Base-by-base conservation (phyloP, 805 yeast species). In the Saccharomycopsis lassenensis region DNA sequence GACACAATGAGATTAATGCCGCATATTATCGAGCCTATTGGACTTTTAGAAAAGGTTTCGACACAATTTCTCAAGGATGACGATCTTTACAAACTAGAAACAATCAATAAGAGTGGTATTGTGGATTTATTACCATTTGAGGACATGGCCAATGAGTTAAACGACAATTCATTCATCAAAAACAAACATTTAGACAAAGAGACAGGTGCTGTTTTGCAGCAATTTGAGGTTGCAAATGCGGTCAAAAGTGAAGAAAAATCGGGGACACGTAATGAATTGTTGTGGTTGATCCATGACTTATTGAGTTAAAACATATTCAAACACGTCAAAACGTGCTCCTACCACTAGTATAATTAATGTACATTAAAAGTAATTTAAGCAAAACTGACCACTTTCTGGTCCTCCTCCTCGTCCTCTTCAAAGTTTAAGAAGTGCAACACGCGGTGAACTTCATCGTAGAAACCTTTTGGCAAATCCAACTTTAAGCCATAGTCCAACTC, bases 381-480 rank as follows among this genome's bases (percentile, higher is more conserved):
- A 52, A 79, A 75, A 5, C 72, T 69, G 53, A 77, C 77, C 44
- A 74, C 77, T 54, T 71, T 77, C 24, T 72, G 80, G 7, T 82
- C 82, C 50, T 78, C 86, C 34, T 73, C 49, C 12, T 60, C 72
- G 8, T 55, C 58, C 41, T 74, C 81, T 38, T 67, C 72, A 52
- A 89, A 85, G 4, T 76, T 69, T 33, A 74, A 62, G 59, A 91
- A 91, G 56, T 91, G 98, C 21, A 75, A 65, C 2, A 95, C 91
- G 32, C 98, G 76, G 52, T 91, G 98, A 24, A 73, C 52, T 48
- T 82, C 94, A 51, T 84, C 79, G 57, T 85, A 91, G 51, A 78
- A 91, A 5, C 81, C 73, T 24, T 79, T 48, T 2, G 99, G 99
- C 12, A 74, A 61, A 50, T 83, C 95, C 30, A 81, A 51, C 51